phyloP scores from a whole-genome alignment of 805 yeast genomes.

The Metschnikowia koreensis region DNA sequence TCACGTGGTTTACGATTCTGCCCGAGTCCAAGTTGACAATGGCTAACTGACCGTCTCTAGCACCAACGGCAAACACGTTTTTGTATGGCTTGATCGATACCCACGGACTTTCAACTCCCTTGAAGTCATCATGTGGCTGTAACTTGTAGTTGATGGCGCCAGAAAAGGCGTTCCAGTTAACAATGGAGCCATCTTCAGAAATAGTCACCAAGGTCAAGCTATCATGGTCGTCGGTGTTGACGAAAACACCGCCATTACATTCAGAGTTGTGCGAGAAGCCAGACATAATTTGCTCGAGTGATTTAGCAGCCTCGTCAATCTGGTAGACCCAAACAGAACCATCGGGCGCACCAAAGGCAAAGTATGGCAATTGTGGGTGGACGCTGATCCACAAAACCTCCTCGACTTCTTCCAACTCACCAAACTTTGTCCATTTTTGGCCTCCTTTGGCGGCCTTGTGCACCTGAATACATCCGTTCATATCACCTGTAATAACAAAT shows the following conservation, averaged over 20 bases:
- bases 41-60: slow-evolving; percentile 82
- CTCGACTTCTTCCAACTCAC: slow-evolving; percentile 79
- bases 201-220: slow-evolving; percentile 66
- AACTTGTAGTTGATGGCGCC: slow-evolving; percentile 67
- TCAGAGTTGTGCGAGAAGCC: slow-evolving; percentile 81
- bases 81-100: slow-evolving; percentile 61
- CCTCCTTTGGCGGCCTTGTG: slow-evolving; percentile 74
- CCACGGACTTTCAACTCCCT: slow-evolving; percentile 85
- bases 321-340: slow-evolving; percentile 95
- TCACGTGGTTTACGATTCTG: slow-evolving; percentile 59
- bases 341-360: slow-evolving; percentile 90
- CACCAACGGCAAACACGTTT: slow-evolving; percentile 71
- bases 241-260: slow-evolving; percentile 77
- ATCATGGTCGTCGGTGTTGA: slow-evolving; percentile 51
- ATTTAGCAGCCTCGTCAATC: slow-evolving; percentile 46
- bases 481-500: slow-evolving; percentile 84
- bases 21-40: slow-evolving; percentile 79
- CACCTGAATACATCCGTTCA: slow-evolving; percentile 83
- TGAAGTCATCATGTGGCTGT: slow-evolving; percentile 58
- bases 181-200: slow-evolving; percentile 82
- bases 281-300: slow-evolving; percentile 67
- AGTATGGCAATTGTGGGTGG: slow-evolving; percentile 76
- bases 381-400: slow-evolving; percentile 81
- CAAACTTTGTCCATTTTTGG: slow-evolving; percentile 73
- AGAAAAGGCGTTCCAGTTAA: slow-evolving; percentile 88